Evolutionary conservation across 2,329 filamentous ascomycete genomes (phyloP).

Genomic region (Cercospora zeina): DNA sequence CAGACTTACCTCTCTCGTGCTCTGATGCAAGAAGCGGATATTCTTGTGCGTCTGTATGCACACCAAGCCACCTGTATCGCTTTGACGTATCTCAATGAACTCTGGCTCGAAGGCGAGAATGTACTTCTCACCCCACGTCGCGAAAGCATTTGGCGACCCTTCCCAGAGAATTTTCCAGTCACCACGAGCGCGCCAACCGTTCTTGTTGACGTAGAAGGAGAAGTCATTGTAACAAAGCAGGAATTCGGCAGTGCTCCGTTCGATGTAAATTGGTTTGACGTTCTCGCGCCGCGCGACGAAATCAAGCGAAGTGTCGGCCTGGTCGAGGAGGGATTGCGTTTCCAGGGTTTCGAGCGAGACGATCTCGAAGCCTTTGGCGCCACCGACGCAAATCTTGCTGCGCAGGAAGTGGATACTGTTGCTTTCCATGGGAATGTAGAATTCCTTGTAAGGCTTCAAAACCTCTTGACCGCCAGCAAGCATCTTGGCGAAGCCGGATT

Average conservation of each 20-base stretch:
- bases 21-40: constrained; percentile 91
- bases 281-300: constrained; percentile 94
- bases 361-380: constrained; percentile 92
- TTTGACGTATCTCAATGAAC: constrained; percentile 94
- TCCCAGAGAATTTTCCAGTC: constrained; percentile 99
- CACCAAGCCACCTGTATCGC: constrained; percentile 85
- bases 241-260: constrained; percentile 95
- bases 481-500: constrained; percentile 93
- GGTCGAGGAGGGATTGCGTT: constrained; percentile 92
- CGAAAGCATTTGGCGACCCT: constrained; percentile 86
- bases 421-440: constrained; percentile 98
- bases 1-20: constrained; percentile 81
- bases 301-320: constrained; percentile 95
- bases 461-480: constrained; percentile 92
- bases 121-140: constrained; percentile 86
- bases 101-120: constrained; percentile 96
- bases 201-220: constrained; percentile 98
- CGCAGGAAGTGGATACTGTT: constrained; percentile 97
- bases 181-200: constrained; percentile 91
- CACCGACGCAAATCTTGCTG: constrained; percentile 94
- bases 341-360: constrained; percentile 97
- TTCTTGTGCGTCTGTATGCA: constrained; percentile 97
- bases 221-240: constrained; percentile 97
- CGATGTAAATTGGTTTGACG: constrained; percentile 86
- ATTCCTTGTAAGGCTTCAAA: constrained; percentile 96